Evolutionary conservation across 805 yeast genomes (phyloP).

Genomic region (Hanseniaspora jakobsenii): DNA sequence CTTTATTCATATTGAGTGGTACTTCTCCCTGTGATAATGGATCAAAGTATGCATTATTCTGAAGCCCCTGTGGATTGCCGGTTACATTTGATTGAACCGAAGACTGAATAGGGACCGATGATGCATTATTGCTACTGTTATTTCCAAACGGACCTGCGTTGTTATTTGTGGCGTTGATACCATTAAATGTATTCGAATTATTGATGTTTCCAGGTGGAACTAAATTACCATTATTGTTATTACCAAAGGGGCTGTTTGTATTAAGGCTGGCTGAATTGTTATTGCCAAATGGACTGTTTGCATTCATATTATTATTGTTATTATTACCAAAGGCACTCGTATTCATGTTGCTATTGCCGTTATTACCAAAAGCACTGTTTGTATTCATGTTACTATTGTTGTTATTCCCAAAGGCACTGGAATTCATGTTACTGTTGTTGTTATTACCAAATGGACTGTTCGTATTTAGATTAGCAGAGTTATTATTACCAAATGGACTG

Average conservation of each 20-base stretch:
- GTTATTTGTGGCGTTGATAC: too few relatives aligned
- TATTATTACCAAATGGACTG: slow-evolving; percentile 2
- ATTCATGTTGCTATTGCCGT: background rate
- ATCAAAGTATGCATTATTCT: background rate
- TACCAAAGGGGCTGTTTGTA: background rate
- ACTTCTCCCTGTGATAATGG: background rate
- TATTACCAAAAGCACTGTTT: background rate
- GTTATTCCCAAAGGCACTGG: slow-evolving; percentile 5
- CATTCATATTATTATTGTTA: too few relatives aligned
- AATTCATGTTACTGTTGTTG: slow-evolving; percentile 5
- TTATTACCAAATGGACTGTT: slow-evolving; percentile 1
- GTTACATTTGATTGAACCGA: too few relatives aligned
- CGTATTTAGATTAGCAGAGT: background rate
- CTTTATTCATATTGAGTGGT: background rate
- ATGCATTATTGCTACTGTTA: too few relatives aligned
- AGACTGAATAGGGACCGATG: too few relatives aligned
- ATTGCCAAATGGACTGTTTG: slow-evolving; percentile 10
- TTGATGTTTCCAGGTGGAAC: too few relatives aligned
- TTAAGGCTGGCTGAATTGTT: background rate
- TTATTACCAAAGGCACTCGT: slow-evolving; percentile 21
- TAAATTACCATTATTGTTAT: background rate
- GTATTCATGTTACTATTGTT: slow-evolving; percentile 15
- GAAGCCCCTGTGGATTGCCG: too few relatives aligned
- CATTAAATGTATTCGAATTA: too few relatives aligned
- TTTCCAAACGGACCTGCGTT: background rate